Evolutionary conservation across 2,329 filamentous ascomycete species (phyloP), one percentile per base, ranked within the genome.

Genomic region (Geosmithia putterillii): DNA sequence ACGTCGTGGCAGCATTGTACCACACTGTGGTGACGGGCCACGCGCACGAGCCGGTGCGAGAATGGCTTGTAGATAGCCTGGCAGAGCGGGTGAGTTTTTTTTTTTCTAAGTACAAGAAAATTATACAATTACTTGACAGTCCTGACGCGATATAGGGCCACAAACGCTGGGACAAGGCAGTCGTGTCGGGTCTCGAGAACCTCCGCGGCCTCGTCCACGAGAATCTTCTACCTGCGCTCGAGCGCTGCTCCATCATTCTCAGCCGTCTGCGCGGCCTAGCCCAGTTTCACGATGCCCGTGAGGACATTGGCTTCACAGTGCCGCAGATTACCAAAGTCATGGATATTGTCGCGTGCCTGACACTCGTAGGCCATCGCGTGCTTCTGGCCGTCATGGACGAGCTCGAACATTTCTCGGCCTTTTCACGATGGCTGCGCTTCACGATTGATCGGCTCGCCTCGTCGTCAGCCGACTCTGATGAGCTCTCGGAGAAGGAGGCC

Each of bases 91-190:
- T 89, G 67, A 54, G 74, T 25, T 9, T 40, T 21, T 15, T 8
- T n/a, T n/a, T n/a, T n/a, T n/a, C n/a, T n/a, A n/a, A n/a, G n/a
- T n/a, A n/a, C n/a, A n/a, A n/a, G 10, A 38, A n/a, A n/a, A 19
- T 8, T 18, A 8, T 23, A 10, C 12, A 34, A 20, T n/a, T 60
- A 23, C n/a, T n/a, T n/a, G n/a, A n/a, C n/a, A n/a, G n/a, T n/a
- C n/a, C n/a, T n/a, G n/a, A 32, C 28, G 15, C 28, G 10, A 3
- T 32, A 39, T 42, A 92, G 83, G 88, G 88, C 1, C 86, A 94
- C 53, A 95, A 95, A 62, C 74, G 92, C 41, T 98, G 92, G 92
- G 89, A 96, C 49, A 94, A 90, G 55, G 82, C 85, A 6, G 83
- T 94, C 2, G 73, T 76, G 2, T 77, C 79, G 4, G 86, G 88